Evolutionary conservation across 306 rosid species (phyloP).

Genomic region (Quercus aquifolioides): DNA sequence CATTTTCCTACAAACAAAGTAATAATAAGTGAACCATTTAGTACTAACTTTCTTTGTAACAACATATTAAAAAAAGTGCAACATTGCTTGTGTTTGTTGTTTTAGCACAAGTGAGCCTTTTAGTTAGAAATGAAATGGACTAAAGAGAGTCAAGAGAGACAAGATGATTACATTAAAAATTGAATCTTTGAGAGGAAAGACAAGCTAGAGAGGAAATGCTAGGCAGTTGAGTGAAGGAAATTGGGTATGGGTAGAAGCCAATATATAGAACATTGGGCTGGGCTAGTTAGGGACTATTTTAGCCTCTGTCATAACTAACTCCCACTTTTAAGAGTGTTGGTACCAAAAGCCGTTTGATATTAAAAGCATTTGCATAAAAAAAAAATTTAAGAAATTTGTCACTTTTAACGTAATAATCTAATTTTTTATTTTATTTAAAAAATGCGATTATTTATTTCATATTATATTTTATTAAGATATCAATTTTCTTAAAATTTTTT

Average conservation of each 20-base stretch:
- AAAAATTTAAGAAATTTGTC: no score
- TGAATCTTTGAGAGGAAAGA: conserved; percentile 1
- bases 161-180: conserved; percentile 39
- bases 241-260: not conserved
- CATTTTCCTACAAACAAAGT: conserved; percentile 62
- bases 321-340: conserved; percentile 27
- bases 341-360: conserved; percentile 39
- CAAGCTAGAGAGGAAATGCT: conserved; percentile 17
- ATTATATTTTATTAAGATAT: no score
- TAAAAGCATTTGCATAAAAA: conserved; percentile 5
- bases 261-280: conserved; percentile 49
- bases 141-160: not conserved
- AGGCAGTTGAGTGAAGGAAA: conserved; percentile 45
- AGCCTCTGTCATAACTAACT: conserved; percentile 25
- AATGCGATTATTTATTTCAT: no score
- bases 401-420: no score
- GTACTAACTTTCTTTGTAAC: not conserved
- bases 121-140: no score
- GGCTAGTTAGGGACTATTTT: not conserved
- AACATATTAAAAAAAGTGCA: not conserved
- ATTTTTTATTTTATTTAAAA: no score
- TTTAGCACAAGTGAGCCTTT: not conserved
- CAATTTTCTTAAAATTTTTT: no score
- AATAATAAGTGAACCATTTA: conserved; percentile 8
- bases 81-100: not conserved